A percentile compares a stretch with the other conserved stretches of the same genome.
Evolutionary conservation across 2,329 filamentous ascomycete species (phyloP).

Genomic region (Ceratocystis lukuohia): DNA sequence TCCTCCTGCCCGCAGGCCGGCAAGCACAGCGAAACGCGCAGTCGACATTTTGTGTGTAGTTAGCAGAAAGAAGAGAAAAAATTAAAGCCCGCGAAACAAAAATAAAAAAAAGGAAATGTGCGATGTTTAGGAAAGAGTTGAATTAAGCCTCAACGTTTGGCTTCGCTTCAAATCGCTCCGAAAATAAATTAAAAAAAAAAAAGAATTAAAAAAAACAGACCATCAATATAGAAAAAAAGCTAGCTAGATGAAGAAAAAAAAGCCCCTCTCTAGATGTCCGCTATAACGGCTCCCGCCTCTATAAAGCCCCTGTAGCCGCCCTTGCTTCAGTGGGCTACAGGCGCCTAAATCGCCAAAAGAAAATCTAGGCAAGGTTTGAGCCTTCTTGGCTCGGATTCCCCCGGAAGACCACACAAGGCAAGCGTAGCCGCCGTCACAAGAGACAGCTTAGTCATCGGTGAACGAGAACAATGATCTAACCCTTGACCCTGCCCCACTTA

Average conservation of each 20-base stretch:
- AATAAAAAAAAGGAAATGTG: constrained; percentile 1
- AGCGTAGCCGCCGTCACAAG: constrained; percentile 17
- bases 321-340: neutral
- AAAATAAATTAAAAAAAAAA: constrained; percentile 3
- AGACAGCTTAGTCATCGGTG: neutral
- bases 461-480: neutral
- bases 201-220: neutral
- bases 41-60: constrained; percentile 14
- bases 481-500: neutral
- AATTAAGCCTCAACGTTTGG: neutral
- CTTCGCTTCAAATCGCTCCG: constrained; percentile 1
- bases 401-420: constrained; percentile 18
- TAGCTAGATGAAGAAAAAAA: neutral
- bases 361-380: neutral
- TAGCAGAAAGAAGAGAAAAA: neutral
- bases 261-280: neutral
- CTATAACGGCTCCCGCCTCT: neutral
- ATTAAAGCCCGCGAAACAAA: constrained; percentile 5
- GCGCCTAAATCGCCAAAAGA: neutral
- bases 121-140: constrained; percentile 1
- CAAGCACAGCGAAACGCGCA: constrained; percentile 19
- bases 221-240: neutral
- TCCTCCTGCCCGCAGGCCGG: constrained; percentile 18
- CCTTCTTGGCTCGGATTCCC: constrained; percentile 18
- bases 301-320: neutral